These are phyloP conservation scores for Quercus dentata DNA, from an alignment of 306 rosid species.

Conservation along the genomic window DNA sequence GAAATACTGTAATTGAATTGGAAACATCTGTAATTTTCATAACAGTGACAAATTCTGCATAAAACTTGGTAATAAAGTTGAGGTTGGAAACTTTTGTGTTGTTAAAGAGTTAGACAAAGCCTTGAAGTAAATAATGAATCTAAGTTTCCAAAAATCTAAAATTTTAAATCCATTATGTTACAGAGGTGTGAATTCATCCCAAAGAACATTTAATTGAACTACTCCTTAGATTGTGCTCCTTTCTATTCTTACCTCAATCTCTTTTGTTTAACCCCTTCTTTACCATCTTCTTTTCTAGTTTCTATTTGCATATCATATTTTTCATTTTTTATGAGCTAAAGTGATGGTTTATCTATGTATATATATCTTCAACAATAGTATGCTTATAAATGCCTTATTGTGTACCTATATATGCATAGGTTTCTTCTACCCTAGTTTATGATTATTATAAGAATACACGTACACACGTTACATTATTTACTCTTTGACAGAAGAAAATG, in stretches of 20 bases:
- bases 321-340: neutral
- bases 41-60: neutral
- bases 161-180: neutral
- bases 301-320: neutral
- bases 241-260: neutral
- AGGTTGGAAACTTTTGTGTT: neutral
- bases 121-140: neutral
- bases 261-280: neutral
- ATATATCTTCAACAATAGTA: neutral
- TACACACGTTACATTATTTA: neutral
- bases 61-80: neutral
- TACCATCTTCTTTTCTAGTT: neutral
- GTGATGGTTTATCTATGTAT: neutral
- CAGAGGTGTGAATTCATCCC: neutral
- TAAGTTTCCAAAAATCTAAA: neutral
- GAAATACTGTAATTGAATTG: neutral
- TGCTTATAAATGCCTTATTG: neutral
- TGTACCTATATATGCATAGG: no score
- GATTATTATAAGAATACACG: neutral
- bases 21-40: neutral
- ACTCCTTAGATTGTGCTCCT: neutral
- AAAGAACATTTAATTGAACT: no score
- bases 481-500: neutral
- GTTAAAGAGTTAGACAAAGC: neutral
- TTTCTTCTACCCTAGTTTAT: neutral